Evolutionary conservation across 2,329 filamentous ascomycete genomes (phyloP).

Genomic region (Geosmithia putterillii): DNA sequence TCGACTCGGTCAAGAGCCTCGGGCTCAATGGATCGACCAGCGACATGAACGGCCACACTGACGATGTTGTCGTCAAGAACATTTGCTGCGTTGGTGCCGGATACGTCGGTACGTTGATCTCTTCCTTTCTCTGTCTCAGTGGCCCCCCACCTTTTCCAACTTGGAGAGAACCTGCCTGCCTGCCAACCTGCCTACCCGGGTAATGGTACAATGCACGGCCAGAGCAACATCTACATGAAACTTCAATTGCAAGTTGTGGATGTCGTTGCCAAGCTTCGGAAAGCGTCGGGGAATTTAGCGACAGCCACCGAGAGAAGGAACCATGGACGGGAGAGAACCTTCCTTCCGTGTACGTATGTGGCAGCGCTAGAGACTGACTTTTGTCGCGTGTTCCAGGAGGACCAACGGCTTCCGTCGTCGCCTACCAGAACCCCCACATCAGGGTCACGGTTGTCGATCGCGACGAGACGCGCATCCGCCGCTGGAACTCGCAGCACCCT

Average conservation of each 20-base stretch:
- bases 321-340: too few relatives aligned
- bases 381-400: slow-evolving; percentile 36
- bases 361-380: background rate
- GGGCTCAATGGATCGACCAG: slow-evolving; percentile 18
- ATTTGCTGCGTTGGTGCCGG: slow-evolving; percentile 67
- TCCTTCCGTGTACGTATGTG: too few relatives aligned
- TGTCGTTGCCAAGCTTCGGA: too few relatives aligned
- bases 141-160: background rate
- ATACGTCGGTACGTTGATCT: slow-evolving; percentile 51
- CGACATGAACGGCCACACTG: slow-evolving; percentile 14
- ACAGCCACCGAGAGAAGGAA: too few relatives aligned
- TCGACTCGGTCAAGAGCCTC: slow-evolving; percentile 17
- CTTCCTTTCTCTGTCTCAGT: background rate
- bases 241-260: too few relatives aligned
- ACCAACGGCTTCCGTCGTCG: slow-evolving; percentile 64
- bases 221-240: too few relatives aligned
- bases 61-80: slow-evolving; percentile 31
- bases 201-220: too few relatives aligned
- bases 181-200: too few relatives aligned
- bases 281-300: too few relatives aligned
- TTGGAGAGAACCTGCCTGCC: too few relatives aligned
- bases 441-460: slow-evolving; percentile 65
- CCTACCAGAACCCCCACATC: slow-evolving; percentile 59
- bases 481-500: slow-evolving; percentile 62
- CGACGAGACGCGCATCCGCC: slow-evolving; percentile 50